Evolutionary conservation across 106 monocot genomes (phyloP).

Genomic region (Gastrodia elata): DNA sequence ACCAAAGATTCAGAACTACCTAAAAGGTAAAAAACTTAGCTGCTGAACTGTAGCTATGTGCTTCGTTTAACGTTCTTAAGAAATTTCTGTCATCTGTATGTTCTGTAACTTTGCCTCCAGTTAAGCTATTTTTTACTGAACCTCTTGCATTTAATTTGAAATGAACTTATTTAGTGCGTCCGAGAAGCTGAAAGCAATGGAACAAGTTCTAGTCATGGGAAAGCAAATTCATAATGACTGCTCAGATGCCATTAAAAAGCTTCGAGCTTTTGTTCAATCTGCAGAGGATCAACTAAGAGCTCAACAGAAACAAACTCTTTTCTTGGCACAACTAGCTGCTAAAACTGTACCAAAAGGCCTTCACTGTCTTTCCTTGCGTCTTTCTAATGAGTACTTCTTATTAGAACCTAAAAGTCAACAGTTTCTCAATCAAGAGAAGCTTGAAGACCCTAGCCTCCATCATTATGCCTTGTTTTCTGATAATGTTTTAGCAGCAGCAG

Average conservation of each 20-base stretch:
- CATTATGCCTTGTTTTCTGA: conserved; percentile 85
- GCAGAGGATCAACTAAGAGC: conserved; percentile 59
- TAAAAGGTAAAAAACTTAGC: no score
- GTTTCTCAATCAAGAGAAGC: conserved; percentile 53
- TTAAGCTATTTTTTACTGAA: neutral
- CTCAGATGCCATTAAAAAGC: conserved; percentile 51
- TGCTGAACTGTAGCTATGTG: no score
- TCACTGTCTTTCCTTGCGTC: conserved; percentile 74
- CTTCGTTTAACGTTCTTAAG: no score
- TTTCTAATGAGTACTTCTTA: conserved; percentile 54
- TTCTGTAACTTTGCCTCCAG: neutral
- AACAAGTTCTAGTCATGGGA: conserved; percentile 47
- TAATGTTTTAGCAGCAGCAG: conserved; percentile 62
- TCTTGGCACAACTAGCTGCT: conserved; percentile 75
- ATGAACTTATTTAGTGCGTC: conserved; percentile 30
- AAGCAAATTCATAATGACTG: conserved; percentile 74
- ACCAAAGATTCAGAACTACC: conserved; percentile 82
- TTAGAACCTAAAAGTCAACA: conserved; percentile 27
- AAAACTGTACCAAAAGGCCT: conserved; percentile 86
- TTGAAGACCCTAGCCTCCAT: conserved; percentile 53
- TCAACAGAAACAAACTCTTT: conserved; percentile 69
- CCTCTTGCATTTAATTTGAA: neutral
- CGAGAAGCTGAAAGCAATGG: conserved; percentile 64
- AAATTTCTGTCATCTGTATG: no score
- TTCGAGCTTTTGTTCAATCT: conserved; percentile 78